phyloP scores from a whole-genome alignment of 176 grass and related monocot genomes.

The Dendrocalamus sinicus region DNA sequence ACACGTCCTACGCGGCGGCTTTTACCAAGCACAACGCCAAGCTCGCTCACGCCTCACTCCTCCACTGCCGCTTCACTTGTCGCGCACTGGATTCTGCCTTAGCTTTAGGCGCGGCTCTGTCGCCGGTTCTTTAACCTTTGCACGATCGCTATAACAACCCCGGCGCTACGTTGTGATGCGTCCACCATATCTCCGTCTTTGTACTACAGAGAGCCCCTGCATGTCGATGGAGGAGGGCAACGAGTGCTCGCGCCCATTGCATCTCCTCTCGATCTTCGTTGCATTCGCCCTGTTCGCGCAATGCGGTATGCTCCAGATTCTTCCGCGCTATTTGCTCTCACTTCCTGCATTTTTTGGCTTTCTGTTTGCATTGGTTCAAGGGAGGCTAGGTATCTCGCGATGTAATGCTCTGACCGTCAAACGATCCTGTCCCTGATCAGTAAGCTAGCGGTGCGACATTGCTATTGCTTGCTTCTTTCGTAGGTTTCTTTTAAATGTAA shows the following conservation, averaged over 20 bases:
- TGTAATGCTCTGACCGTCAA: not conserved
- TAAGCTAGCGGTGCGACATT: not conserved
- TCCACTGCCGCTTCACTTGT: slow-evolving; percentile 16
- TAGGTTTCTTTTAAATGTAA: not conserved
- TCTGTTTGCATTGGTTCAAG: not conserved
- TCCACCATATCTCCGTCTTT: not conserved
- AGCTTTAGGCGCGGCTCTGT: not conserved
- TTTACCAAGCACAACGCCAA: not conserved
- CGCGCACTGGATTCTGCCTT: not conserved
- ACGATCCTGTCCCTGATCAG: not conserved
- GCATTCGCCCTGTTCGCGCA: slow-evolving; percentile 28
- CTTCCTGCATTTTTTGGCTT: not conserved
- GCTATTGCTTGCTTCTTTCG: not conserved
- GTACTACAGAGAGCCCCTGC: not conserved
- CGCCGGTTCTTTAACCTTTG: not conserved
- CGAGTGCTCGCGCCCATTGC: not conserved
- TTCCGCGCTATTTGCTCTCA: not conserved
- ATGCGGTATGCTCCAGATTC: slow-evolving; percentile 48
- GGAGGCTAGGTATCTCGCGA: not conserved
- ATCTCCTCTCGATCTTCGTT: slow-evolving; percentile 40
- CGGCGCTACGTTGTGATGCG: not conserved
- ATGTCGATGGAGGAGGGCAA: slow-evolving; percentile 35
- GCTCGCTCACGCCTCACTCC: slow-evolving; percentile 4
- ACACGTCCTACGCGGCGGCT: too few relatives aligned
- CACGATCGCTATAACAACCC: slow-evolving; percentile 44